Evolutionary conservation across 768 basidiomycete genomes (phyloP).

Genomic region (Suillus hirtellus): DNA sequence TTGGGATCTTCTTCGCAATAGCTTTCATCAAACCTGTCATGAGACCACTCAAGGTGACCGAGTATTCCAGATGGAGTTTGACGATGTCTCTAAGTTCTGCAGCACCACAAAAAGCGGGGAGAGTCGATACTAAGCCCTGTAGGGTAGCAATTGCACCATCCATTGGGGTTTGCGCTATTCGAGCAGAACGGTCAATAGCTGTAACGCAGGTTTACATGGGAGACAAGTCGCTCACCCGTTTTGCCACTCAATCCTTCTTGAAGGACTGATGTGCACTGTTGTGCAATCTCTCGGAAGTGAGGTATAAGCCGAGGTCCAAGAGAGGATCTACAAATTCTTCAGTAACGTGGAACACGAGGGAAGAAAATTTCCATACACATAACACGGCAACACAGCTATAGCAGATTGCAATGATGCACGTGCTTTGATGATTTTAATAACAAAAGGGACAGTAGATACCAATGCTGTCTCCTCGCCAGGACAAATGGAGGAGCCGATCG

Average conservation of each 20-base stretch:
- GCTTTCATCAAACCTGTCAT: constrained; percentile 54
- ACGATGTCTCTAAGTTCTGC: constrained; percentile 59
- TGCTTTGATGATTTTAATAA: constrained; percentile 52
- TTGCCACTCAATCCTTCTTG: constrained; percentile 37
- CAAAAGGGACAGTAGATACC: constrained; percentile 55
- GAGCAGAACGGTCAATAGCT: not conserved
- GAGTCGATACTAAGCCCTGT: constrained; percentile 66
- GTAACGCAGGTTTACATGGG: not conserved
- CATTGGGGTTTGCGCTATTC: constrained; percentile 6
- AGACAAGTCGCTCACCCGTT: constrained; percentile 26
- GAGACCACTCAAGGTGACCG: constrained; percentile 24
- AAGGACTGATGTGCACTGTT: constrained; percentile 52
- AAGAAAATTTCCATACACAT: constrained; percentile 50
- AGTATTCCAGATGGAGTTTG: constrained; percentile 54
- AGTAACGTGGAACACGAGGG: constrained; percentile 3
- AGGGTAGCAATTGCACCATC: constrained; percentile 50
- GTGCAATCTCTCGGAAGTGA: constrained; percentile 70
- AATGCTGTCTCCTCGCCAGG: constrained; percentile 69
- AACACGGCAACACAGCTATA: constrained; percentile 54
- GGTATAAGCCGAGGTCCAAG: constrained; percentile 91
- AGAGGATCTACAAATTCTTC: constrained; percentile 48
- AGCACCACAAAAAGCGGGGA: constrained; percentile 81
- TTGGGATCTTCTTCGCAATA: constrained; percentile 68
- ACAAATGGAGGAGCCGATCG: constrained; percentile 57
- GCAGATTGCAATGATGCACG: constrained; percentile 41